Evolutionary conservation across 495 filamentous ascomycete genomes (phyloP).

Genomic region (Staphylotrichum tortipilum): DNA sequence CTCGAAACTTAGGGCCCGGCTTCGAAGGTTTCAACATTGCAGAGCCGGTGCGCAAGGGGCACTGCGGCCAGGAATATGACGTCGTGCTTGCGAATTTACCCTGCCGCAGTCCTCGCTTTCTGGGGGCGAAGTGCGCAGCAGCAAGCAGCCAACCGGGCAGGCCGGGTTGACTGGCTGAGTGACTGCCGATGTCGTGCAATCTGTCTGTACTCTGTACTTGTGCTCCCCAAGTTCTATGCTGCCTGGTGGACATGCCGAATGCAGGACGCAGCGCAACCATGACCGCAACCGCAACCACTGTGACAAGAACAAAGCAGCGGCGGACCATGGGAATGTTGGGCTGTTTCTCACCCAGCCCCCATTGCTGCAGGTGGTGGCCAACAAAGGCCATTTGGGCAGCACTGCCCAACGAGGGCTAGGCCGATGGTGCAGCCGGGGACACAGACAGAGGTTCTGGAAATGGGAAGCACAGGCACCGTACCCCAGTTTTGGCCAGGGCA

Average conservation of each 20-base stretch:
- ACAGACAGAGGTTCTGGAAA: constrained; percentile 18
- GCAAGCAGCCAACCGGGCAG: neutral
- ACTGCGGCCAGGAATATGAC: neutral
- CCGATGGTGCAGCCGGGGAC: no score
- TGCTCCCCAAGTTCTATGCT: no score
- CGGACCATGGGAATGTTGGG: no score
- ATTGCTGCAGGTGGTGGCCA: neutral
- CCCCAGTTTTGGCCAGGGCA: constrained; percentile 20
- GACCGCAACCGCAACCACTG: no score
- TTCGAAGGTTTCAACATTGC: neutral
- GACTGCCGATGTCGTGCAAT: no score
- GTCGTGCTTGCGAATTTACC: neutral
- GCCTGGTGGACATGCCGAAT: no score
- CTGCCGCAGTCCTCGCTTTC: neutral
- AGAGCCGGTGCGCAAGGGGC: no score
- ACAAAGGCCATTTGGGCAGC: neutral
- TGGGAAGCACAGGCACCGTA: constrained; percentile 10
- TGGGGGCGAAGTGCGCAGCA: neutral
- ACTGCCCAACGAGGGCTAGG: no score
- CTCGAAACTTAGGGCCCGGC: neutral
- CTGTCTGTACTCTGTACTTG: no score
- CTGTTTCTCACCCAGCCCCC: no score
- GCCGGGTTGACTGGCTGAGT: neutral
- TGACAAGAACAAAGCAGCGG: no score
- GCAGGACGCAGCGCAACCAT: no score